Evolutionary conservation across 1,139 yeast genomes (phyloP), one percentile per base, ranked within the genome.

Genomic region (Candida sp.): DNA sequence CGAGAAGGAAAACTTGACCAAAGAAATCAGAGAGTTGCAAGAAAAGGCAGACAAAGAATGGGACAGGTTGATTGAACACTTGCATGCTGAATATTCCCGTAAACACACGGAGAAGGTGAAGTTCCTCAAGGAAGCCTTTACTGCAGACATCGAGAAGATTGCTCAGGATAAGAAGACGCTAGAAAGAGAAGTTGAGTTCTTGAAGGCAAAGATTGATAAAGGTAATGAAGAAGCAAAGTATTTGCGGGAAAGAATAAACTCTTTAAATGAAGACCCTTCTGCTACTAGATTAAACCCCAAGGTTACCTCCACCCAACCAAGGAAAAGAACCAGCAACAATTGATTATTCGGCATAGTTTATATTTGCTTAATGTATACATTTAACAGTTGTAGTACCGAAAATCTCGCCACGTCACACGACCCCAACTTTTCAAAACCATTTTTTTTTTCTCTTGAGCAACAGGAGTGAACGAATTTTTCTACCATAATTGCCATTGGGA

Each of bases 81-180:
- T 88, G 11, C 88, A 87, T 60, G 73, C 78, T 26, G 90, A 86
- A 60, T 88, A 88, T 63, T 79, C 88, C 3, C 81, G 84, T 47
- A 88, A 88, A 61, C 94, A 88, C 61, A 88, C 83, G 58, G 78
- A 80, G 52, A 87, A 87, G 49, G 52, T 62, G 28, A 54, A 56
- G 25, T 64, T 60, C 34, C 57, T 59, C n/a, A 59, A 60, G 47
- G 52, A 52, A 31, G 53, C 55, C 45, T 60, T 56, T 47, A 62
- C 55, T 34, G 31, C 43, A 33, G 57, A 58, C 31, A 51, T 40
- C 37, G 49, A 50, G 11, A 39, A n/a, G 9, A 25, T 54, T n/a
- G 31, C 40, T 11, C 42, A 44, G 33, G 56, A 52, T 6, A 56
- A 49, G 34, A 49, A 49, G 26, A 46, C 45, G 9, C 44, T 50